Evolutionary conservation across 202 grass and related monocot species (phyloP).

Genomic region (Elaeis oleifera): DNA sequence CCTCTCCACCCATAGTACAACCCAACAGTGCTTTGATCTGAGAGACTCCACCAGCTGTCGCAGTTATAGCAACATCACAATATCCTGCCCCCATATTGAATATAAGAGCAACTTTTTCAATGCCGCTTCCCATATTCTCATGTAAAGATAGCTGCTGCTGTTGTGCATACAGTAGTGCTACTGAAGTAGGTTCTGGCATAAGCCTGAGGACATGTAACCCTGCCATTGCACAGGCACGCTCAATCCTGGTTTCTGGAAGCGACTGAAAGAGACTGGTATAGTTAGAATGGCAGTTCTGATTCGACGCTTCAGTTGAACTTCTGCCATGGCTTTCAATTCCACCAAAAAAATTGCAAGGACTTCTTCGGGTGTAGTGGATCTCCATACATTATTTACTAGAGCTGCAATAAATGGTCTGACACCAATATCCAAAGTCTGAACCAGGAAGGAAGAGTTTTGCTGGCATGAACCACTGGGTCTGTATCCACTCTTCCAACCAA

Average conservation of each 20-base stretch:
- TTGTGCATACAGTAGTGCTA: conserved; percentile 57
- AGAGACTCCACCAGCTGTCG: conserved; percentile 61
- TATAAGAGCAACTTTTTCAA: conserved; percentile 58
- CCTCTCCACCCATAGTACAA: conserved; percentile 52
- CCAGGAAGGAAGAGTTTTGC: conserved; percentile 56
- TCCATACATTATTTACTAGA: conserved; percentile 64
- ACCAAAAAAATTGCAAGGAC: conserved; percentile 58
- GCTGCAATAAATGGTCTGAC: conserved; percentile 64
- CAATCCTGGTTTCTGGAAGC: conserved; percentile 58
- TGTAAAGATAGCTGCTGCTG: conserved; percentile 44
- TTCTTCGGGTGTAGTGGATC: conserved; percentile 57
- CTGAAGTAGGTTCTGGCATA: conserved; percentile 61
- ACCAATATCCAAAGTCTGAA: conserved; percentile 58
- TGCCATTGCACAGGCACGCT: conserved; percentile 67
- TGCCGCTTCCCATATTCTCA: conserved; percentile 55
- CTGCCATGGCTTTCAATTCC: conserved; percentile 50
- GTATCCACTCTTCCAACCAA: conserved; percentile 60
- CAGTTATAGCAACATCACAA: conserved; percentile 47
- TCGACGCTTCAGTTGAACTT: conserved; percentile 52
- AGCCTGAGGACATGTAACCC: conserved; percentile 49
- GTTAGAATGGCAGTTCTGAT: conserved; percentile 51
- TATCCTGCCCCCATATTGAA: conserved; percentile 73
- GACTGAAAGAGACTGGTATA: conserved; percentile 56
- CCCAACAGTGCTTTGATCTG: conserved; percentile 52
- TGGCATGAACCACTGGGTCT: conserved; percentile 61